Base-by-base conservation (phyloP, 352 stramenopile genomes). In the Thraustotheca clavata region DNA sequence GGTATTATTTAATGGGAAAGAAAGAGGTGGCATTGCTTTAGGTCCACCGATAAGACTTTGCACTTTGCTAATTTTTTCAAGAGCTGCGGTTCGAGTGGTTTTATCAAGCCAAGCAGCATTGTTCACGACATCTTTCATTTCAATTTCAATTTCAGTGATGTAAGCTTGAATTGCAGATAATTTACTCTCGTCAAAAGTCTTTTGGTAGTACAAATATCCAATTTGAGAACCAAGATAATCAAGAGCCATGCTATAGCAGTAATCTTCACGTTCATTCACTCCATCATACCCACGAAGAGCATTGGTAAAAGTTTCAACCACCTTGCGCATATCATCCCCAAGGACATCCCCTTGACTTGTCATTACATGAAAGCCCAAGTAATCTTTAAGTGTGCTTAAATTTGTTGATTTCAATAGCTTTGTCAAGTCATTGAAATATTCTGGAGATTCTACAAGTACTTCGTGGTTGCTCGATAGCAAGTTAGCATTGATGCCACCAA, bases 51-150 rank as follows among this genome's bases (percentile, higher is more conserved):
- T 84, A 35, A 76, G 83, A 61, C 86, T 92, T 59, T 76, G 79
- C 57, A 98, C 91, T 6, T 67, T 66, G 20, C 41, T 32, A 73
- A 93, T 85, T 67, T 93, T 93, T 49, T 80, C 75, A 24, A 89
- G 65, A 9, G 77, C 84, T 60, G 73, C 60, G 3, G 65, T 34
- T n/a, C 79, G 70, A 5, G 84, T 93, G 20, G 52, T 59, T 16
- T 82, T 73, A 18, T 75, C 79, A 59, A 93, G 86, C 84, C 84
- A 93, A 26, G 82, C 70, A 5, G 86, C 79, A 70, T 83, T 70
- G 36, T 77, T 75, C 22, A 91, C 60, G 18, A 76, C 67, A 41
- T 83, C 72, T 61, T 85, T 71, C 57, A 91, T 71, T 32, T 77
- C 72, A 41, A 73, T 39, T 6, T 81, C 71, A 12, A 92, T 80